phyloP scores from a whole-genome alignment of 129 eudicot species.

The Solidago caesia region DNA sequence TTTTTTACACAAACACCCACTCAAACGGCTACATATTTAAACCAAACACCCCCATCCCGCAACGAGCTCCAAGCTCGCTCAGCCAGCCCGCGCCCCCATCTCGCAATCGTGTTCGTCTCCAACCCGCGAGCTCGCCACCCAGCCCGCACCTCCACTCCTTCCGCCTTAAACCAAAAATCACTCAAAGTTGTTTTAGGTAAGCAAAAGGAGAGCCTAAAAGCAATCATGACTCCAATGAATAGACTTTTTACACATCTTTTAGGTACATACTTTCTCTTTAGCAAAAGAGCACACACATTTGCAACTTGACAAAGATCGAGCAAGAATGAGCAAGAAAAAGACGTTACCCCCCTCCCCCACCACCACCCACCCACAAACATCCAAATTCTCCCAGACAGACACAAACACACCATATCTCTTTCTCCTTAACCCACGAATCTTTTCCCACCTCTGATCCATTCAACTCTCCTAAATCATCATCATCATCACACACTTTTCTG shows the following conservation, averaged over 20 bases:
- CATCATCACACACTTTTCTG: slow-evolving; percentile 18
- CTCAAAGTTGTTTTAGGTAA: too few relatives aligned
- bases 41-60: too few relatives aligned
- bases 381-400: slow-evolving; percentile 40
- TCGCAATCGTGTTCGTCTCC: too few relatives aligned
- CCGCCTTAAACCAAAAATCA: too few relatives aligned
- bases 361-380: slow-evolving; percentile 35
- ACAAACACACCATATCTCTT: slow-evolving; percentile 30
- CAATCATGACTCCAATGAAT: slow-evolving; percentile 31
- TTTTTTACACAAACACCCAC: too few relatives aligned
- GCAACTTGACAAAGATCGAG: slow-evolving; percentile 16
- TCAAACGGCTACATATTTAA: too few relatives aligned
- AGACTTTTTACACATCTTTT: slow-evolving; percentile 12
- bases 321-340: slow-evolving; percentile 35
- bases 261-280: slow-evolving; percentile 6
- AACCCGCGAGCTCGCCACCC: too few relatives aligned
- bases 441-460: not conserved
- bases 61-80: too few relatives aligned
- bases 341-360: slow-evolving; percentile 19
- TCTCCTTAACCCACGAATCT: slow-evolving; percentile 24
- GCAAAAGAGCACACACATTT: slow-evolving; percentile 4
- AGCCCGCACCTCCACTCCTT: too few relatives aligned
- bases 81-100: too few relatives aligned
- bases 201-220: not conserved
- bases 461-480: not conserved